Conservation (phyloP, 1,284 basidiomycete genomes). For the Ganoderma lucidum region DNA sequence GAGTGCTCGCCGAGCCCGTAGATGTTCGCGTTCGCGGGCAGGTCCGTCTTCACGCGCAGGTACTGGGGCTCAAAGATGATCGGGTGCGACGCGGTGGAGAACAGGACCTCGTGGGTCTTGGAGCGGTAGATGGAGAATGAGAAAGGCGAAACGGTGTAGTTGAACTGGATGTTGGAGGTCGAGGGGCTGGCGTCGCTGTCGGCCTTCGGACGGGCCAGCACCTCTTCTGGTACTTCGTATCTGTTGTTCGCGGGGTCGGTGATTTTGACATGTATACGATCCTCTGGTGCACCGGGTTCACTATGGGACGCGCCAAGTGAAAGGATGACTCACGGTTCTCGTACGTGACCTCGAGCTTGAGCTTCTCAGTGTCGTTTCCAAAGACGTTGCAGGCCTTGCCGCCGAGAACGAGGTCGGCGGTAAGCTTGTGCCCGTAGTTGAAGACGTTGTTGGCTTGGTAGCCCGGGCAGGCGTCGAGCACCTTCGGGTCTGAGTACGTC, state of each 20-base stretch:
- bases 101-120: conserved; percentile 65
- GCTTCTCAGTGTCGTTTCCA: conserved; percentile 61
- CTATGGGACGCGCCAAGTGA: not conserved
- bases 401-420: conserved; percentile 60
- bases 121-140: conserved; percentile 72
- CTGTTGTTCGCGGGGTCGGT: conserved; percentile 63
- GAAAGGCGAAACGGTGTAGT: conserved; percentile 73
- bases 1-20: conserved; percentile 84
- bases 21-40: conserved; percentile 69
- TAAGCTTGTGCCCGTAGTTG: conserved; percentile 49
- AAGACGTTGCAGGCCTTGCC: conserved; percentile 70
- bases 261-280: conserved; percentile 79
- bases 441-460: conserved; percentile 55
- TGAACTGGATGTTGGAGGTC: conserved; percentile 63
- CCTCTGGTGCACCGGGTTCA: conserved; percentile 45
- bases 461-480: conserved; percentile 61
- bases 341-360: conserved; percentile 64
- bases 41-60: conserved; percentile 68
- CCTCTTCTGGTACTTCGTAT: conserved; percentile 74
- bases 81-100: conserved; percentile 69
- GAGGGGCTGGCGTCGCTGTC: conserved; percentile 40
- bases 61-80: conserved; percentile 85
- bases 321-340: conserved; percentile 55
- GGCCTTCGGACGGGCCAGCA: conserved; percentile 64
- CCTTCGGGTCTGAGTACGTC: conserved; percentile 41